Percentiles rank a stretch among this genome's conserved stretches.
Evolutionary conservation across 345 rosid species (phyloP).

Genomic region (Pistacia atlantica): DNA sequence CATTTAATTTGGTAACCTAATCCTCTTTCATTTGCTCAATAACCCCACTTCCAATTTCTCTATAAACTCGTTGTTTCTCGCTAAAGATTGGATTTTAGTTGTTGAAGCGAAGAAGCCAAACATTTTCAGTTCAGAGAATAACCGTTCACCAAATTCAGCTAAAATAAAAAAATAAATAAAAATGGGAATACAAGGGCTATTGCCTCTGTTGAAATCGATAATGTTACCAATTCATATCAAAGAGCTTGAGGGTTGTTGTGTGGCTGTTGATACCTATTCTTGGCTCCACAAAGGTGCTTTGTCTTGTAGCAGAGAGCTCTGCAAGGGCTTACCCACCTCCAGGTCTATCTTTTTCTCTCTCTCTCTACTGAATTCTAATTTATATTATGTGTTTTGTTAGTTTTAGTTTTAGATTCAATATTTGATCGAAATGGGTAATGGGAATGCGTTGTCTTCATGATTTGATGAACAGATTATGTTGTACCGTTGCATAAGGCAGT

Average conservation of each 20-base stretch:
- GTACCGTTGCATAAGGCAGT: background rate
- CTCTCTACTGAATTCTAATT: background rate
- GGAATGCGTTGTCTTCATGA: constrained; percentile 7
- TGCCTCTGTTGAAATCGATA: constrained; percentile 84
- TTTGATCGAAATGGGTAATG: constrained; percentile 11
- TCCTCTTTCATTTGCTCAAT: background rate
- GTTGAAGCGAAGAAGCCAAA: background rate
- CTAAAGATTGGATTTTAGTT: too few species aligned
- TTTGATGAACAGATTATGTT: background rate
- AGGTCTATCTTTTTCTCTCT: constrained; percentile 35
- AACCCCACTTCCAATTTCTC: background rate
- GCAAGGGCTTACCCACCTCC: constrained; percentile 65
- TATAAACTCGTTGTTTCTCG: too few species aligned
- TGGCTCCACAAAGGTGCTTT: constrained; percentile 91
- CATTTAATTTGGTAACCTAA: background rate
- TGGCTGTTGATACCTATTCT: constrained; percentile 92
- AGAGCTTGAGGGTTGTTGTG: constrained; percentile 73
- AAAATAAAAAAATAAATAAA: background rate
- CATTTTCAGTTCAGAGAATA: background rate
- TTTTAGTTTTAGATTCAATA: background rate
- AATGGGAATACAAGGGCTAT: constrained; percentile 84
- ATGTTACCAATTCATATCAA: constrained; percentile 75
- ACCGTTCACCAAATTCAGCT: background rate
- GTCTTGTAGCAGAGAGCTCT: constrained; percentile 70
- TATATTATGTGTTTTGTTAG: background rate